Evolutionary conservation across 2,329 filamentous ascomycete genomes (phyloP).

Genomic region (Botrytis paeoniae): DNA sequence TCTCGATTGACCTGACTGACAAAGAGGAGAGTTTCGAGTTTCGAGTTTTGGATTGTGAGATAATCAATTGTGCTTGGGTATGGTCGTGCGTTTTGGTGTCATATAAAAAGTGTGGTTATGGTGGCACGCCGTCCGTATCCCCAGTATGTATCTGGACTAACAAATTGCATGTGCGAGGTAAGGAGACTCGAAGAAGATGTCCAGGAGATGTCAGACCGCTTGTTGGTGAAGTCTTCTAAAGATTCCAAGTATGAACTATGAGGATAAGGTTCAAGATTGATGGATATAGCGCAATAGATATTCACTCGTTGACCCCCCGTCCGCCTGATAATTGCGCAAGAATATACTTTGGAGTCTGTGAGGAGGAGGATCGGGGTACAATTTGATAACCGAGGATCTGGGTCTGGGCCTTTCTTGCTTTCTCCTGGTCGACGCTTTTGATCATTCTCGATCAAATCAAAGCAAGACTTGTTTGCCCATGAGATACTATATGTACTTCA

Average conservation of each 20-base stretch:
- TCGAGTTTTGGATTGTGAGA: too few species aligned
- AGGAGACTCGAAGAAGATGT: background rate
- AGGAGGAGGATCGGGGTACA: background rate
- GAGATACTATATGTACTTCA: background rate
- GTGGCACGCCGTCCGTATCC: background rate
- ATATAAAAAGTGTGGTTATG: background rate
- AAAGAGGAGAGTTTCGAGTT: background rate
- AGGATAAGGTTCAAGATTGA: background rate
- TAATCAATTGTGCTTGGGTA: background rate
- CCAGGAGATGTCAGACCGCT: conserved; percentile 6
- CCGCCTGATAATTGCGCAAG: background rate
- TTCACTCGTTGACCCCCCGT: background rate
- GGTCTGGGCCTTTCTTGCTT: background rate
- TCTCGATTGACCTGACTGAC: background rate
- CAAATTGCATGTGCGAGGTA: background rate
- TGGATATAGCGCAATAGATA: background rate
- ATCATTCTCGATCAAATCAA: background rate
- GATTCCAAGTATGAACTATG: background rate
- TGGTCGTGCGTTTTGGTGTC: background rate
- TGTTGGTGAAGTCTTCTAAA: background rate
- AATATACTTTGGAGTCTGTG: background rate
- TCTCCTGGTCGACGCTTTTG: background rate
- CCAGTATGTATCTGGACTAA: background rate
- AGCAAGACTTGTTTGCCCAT: background rate
- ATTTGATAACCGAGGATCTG: background rate